phyloP scores from a whole-genome alignment of 2,329 filamentous ascomycete genomes.

The Ascochyta fabae region DNA sequence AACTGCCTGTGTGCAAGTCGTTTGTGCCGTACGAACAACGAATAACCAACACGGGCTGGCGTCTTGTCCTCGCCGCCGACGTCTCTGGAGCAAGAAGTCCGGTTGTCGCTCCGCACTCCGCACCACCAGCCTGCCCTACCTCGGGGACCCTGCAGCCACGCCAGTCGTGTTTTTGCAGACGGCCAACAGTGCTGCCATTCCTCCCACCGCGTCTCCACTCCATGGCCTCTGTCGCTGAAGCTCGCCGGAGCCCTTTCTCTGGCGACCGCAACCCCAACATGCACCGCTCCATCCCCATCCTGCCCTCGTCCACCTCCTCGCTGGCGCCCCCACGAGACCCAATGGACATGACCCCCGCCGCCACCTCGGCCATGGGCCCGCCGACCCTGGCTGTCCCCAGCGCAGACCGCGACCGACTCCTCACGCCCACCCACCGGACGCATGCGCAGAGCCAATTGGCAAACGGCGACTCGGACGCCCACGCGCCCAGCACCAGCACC shows the following conservation, averaged over 20 bases:
- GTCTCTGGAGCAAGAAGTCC: conserved; percentile 10
- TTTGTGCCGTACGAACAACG: no score
- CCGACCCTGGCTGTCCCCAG: conserved; percentile 58
- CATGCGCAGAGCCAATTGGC: conserved; percentile 19
- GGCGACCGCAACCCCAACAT: conserved; percentile 52
- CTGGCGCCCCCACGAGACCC: conserved; percentile 56
- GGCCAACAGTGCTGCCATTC: conserved; percentile 16
- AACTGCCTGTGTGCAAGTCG: background rate
- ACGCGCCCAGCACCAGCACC: no score
- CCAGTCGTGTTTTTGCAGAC: conserved; percentile 5
- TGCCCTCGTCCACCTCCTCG: conserved; percentile 56
- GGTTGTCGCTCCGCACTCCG: conserved; percentile 3
- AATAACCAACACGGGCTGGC: background rate
- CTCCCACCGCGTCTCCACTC: conserved; percentile 17
- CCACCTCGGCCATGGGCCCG: conserved; percentile 56
- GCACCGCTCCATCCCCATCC: conserved; percentile 60
- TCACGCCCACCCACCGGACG: conserved; percentile 22
- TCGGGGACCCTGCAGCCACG: conserved; percentile 14
- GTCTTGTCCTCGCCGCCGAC: conserved; percentile 1
- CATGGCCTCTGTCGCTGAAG: conserved; percentile 56
- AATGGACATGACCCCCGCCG: conserved; percentile 61
- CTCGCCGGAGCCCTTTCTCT: conserved; percentile 56
- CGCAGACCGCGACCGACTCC: conserved; percentile 57
- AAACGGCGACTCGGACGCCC: conserved; percentile 29
- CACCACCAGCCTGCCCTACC: conserved; percentile 10